phyloP scores from a whole-genome alignment of 177 flowering plant species.

The Tripterygium wilfordii region DNA sequence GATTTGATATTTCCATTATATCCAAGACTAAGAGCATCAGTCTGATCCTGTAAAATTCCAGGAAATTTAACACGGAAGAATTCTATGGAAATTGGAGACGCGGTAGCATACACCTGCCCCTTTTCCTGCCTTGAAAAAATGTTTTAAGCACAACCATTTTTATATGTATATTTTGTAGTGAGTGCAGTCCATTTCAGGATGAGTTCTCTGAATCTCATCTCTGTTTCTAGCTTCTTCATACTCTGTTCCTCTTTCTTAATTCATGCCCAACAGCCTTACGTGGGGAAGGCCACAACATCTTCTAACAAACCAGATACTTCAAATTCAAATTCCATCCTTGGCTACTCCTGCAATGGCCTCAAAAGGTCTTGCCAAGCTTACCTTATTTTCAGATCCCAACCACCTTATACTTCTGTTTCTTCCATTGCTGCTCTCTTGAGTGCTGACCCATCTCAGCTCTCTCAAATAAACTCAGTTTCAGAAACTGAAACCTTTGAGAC shows the following conservation, averaged over 20 bases:
- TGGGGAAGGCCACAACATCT: conserved; percentile 18
- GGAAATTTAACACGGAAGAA: too few relatives aligned
- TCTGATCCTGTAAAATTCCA: too few relatives aligned
- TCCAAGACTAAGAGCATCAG: too few relatives aligned
- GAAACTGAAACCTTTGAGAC: conserved; percentile 14
- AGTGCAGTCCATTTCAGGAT: too few relatives aligned
- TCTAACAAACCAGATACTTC: conserved; percentile 20
- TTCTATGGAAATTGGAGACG: too few relatives aligned
- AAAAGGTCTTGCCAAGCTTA: conserved; percentile 31
- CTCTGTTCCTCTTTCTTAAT: conserved; percentile 17
- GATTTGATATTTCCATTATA: too few relatives aligned
- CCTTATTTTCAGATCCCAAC: conserved; percentile 46
- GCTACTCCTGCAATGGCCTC: conserved; percentile 47
- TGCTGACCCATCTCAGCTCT: conserved; percentile 33
- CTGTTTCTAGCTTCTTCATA: conserved; percentile 10
- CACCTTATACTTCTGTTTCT: conserved; percentile 40
- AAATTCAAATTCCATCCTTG: conserved; percentile 23
- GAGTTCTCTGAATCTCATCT: conserved; percentile 9
- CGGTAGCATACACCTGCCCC: too few relatives aligned
- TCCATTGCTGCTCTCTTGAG: conserved; percentile 37
- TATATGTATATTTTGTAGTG: too few relatives aligned
- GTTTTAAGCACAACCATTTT: too few relatives aligned
- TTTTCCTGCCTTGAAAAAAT: too few relatives aligned
- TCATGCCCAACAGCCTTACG: conserved; percentile 43
- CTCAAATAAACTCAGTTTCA: conserved; percentile 36